A percentile compares a stretch with the other conserved stretches of the same genome.
Conservation (phyloP, 2,329 filamentous ascomycete species). For the Hypoxylon sp. region DNA sequence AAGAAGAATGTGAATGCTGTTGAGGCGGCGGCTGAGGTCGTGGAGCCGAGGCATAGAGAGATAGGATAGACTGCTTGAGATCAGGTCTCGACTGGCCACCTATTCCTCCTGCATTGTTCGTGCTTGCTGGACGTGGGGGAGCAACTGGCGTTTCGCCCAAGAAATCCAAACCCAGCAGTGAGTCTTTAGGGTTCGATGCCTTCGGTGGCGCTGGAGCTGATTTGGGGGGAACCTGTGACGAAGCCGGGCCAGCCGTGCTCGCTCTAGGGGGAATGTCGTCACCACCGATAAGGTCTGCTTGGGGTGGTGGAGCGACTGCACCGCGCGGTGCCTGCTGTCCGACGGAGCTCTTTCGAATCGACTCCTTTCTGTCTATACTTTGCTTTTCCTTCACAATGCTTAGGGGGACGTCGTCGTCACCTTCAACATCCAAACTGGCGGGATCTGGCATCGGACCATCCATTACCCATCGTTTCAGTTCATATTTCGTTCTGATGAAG, state of each 20-base stretch:
- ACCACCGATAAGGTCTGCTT: conserved; percentile 87
- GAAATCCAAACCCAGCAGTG: conserved; percentile 92
- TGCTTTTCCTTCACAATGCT: conserved; percentile 77
- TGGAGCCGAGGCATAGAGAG: conserved; percentile 88
- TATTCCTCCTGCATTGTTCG: conserved; percentile 73
- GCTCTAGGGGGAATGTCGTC: conserved; percentile 78
- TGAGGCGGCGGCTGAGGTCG: conserved; percentile 76
- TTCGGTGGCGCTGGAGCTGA: conserved; percentile 76
- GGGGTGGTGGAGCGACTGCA: conserved; percentile 59
- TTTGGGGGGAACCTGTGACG: conserved; percentile 70
- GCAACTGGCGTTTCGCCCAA: conserved; percentile 80
- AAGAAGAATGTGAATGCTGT: conserved; percentile 69
- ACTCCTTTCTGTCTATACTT: conserved; percentile 71
- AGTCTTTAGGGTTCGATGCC: conserved; percentile 84
- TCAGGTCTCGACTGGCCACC: conserved; percentile 85
- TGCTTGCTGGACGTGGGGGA: conserved; percentile 86
- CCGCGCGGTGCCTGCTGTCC: conserved; percentile 58
- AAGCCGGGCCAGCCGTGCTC: conserved; percentile 78
- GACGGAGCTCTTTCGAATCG: conserved; percentile 72
- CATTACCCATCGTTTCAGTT: conserved; percentile 99
- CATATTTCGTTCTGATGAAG: conserved; percentile 99
- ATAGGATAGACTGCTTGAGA: conserved; percentile 96
- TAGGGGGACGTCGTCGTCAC: conserved; percentile 83
- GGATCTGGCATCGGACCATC: conserved; percentile 95
- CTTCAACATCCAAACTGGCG: conserved; percentile 84